phyloP scores from a whole-genome alignment of 2,329 filamentous ascomycete genomes.

The Paracamarosporium sp. region DNA sequence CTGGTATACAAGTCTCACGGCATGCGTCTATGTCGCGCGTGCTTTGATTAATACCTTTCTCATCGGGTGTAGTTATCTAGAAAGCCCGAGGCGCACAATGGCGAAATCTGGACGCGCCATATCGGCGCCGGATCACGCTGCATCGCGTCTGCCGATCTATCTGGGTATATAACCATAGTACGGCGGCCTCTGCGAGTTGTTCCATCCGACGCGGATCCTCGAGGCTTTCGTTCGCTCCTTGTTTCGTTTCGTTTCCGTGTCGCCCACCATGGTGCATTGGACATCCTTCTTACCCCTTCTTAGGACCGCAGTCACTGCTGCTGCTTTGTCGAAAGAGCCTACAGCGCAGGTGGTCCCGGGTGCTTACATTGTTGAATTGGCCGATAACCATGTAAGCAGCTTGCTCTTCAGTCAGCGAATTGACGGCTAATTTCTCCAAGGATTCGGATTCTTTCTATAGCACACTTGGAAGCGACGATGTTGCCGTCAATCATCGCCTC shows the following conservation, averaged over 20 bases:
- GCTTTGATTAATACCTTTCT: slow-evolving; percentile 9
- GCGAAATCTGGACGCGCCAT: background rate
- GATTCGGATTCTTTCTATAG: slow-evolving; percentile 9
- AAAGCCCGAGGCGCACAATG: background rate
- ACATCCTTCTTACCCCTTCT: slow-evolving; percentile 7
- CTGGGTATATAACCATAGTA: background rate
- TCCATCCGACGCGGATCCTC: slow-evolving; percentile 5
- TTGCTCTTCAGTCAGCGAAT: background rate
- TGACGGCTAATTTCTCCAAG: background rate
- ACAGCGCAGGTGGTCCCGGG: slow-evolving; percentile 7
- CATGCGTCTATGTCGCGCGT: background rate
- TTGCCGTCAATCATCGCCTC: slow-evolving; percentile 11
- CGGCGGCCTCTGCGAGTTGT: background rate
- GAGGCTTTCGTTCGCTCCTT: slow-evolving; percentile 6
- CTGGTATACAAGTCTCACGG: slow-evolving; percentile 7
- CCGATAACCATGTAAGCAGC: slow-evolving; percentile 1
- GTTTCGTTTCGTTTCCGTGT: background rate
- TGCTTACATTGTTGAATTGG: slow-evolving; percentile 12
- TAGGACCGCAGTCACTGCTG: background rate
- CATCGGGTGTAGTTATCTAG: slow-evolving; percentile 4
- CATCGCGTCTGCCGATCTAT: background rate
- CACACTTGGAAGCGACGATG: slow-evolving; percentile 8
- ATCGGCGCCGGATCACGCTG: background rate
- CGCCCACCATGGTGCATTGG: slow-evolving; percentile 8
- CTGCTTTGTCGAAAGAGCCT: background rate